Percentiles rank a stretch among this genome's conserved stretches.
phyloP scores from a whole-genome alignment of 768 basidiomycete species.

The Trametes cubensis region DNA sequence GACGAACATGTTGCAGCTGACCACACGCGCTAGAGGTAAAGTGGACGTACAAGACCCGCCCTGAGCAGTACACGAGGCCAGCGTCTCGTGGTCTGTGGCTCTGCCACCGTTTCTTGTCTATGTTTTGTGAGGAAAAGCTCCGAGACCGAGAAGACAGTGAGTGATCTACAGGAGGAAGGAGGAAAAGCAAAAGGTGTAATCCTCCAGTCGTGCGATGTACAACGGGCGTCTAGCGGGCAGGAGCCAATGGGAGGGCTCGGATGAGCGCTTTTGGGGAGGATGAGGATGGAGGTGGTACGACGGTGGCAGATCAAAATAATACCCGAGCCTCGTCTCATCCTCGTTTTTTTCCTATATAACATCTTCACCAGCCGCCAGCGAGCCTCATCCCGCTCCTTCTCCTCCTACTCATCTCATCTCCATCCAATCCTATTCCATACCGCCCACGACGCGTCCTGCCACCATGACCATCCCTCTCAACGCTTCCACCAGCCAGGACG shows the following conservation, averaged over 20 bases:
- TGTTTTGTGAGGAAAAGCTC: background rate
- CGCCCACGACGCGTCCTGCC: conserved; percentile 2
- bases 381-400: conserved; percentile 12
- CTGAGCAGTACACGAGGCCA: background rate
- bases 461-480: conserved; percentile 35
- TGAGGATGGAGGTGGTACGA: conserved; percentile 33
- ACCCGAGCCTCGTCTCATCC: conserved; percentile 32
- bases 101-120: background rate
- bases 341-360: conserved; percentile 27
- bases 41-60: conserved; percentile 21
- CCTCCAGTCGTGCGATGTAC: conserved; percentile 6
- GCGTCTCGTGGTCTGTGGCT: background rate
- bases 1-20: background rate
- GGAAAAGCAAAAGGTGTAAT: background rate
- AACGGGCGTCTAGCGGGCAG: conserved; percentile 6
- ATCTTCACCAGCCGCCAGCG: conserved; percentile 17
- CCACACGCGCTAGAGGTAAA: conserved; percentile 2
- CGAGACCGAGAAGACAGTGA: background rate
- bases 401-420: background rate
- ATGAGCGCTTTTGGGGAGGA: background rate
- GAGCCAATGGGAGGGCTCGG: conserved; percentile 11
- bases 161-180: background rate
- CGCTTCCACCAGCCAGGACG: conserved; percentile 28
- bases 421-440: conserved; percentile 7
- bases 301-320: conserved; percentile 29